Evolutionary conservation across 2,329 filamentous ascomycete genomes (phyloP).

Genomic region (Penicillium sp.): DNA sequence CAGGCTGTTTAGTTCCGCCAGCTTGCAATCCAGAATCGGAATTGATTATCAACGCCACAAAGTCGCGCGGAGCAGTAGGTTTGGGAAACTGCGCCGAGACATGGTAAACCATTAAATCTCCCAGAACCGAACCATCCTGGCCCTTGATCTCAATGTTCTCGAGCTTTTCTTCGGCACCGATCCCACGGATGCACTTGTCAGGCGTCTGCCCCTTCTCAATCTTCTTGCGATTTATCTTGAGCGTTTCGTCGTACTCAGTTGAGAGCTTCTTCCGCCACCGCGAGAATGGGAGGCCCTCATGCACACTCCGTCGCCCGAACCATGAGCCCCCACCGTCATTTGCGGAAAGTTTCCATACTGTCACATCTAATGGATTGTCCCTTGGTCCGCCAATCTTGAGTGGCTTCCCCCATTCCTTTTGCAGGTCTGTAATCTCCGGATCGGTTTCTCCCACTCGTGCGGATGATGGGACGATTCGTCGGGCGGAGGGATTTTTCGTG

Average conservation of each 20-base stretch:
- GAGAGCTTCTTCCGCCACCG: constrained; percentile 75
- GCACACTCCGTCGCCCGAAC: constrained; percentile 83
- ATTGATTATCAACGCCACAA: constrained; percentile 74
- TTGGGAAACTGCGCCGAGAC: constrained; percentile 87
- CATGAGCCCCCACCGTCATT: constrained; percentile 82
- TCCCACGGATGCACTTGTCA: constrained; percentile 75
- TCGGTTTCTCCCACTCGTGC: constrained; percentile 51
- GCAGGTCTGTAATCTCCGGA: constrained; percentile 59
- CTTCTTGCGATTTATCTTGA: constrained; percentile 67
- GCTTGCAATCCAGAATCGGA: constrained; percentile 48
- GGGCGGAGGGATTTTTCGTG: constrained; percentile 35
- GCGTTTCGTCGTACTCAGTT: constrained; percentile 74
- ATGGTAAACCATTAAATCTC: constrained; percentile 64
- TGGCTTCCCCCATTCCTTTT: constrained; percentile 81
- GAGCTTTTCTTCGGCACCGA: constrained; percentile 74
- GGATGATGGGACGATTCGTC: constrained; percentile 53
- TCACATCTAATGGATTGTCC: constrained; percentile 73
- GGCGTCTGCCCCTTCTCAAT: constrained; percentile 66
- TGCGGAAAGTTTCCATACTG: constrained; percentile 73
- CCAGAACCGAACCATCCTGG: constrained; percentile 22
- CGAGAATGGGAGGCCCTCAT: constrained; percentile 72
- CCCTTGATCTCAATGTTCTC: constrained; percentile 61
- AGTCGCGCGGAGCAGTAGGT: constrained; percentile 83
- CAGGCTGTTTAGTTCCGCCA: constrained; percentile 31
- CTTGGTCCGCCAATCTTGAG: constrained; percentile 58